A percentile compares a stretch with the other conserved stretches of the same genome.
Conservation (phyloP, 2,329 filamentous ascomycete species). For the Arachnomyces sp. region DNA sequence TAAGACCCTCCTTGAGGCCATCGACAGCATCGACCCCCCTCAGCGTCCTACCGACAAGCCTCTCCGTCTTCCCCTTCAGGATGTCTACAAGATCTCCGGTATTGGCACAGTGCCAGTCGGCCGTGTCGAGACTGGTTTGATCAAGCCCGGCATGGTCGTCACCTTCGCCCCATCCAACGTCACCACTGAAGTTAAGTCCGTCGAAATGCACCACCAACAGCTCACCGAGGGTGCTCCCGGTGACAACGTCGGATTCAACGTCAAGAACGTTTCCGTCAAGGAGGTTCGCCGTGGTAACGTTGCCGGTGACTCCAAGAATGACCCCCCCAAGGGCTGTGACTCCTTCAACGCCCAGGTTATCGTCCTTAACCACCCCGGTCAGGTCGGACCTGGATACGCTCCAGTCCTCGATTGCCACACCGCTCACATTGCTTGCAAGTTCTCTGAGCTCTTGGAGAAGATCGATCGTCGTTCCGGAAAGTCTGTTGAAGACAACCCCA, state of each 20-base stretch:
- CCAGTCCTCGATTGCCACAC: conserved; percentile 99
- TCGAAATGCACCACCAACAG: conserved; percentile 99
- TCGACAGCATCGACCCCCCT: conserved; percentile 90
- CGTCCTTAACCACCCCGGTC: conserved; percentile 99
- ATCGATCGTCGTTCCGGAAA: conserved; percentile 99
- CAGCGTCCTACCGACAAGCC: conserved; percentile 96
- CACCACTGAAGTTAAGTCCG: conserved; percentile 99
- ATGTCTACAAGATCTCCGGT: conserved; percentile 99
- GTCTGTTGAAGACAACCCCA: conserved; percentile 81
- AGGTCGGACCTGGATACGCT: conserved; percentile 98
- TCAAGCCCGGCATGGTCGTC: conserved; percentile 77
- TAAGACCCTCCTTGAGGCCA: conserved; percentile 99
- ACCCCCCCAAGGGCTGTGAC: conserved; percentile 80
- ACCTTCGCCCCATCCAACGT: conserved; percentile 98
- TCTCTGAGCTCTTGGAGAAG: conserved; percentile 98
- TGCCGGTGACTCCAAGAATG: conserved; percentile 99
- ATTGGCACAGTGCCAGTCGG: conserved; percentile 99
- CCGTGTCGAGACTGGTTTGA: conserved; percentile 99
- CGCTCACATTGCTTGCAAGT: conserved; percentile 99
- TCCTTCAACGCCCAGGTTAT: conserved; percentile 99
- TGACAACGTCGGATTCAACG: conserved; percentile 99
- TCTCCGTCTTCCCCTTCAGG: conserved; percentile 99
- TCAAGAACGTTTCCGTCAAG: conserved; percentile 99
- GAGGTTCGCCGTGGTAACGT: conserved; percentile 99
- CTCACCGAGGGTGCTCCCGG: conserved; percentile 88